These are phyloP conservation scores for Zopfochytrium polystomum DNA, from an alignment of 371 early-diverging fungal genomes.

Conservation along the genomic window DNA sequence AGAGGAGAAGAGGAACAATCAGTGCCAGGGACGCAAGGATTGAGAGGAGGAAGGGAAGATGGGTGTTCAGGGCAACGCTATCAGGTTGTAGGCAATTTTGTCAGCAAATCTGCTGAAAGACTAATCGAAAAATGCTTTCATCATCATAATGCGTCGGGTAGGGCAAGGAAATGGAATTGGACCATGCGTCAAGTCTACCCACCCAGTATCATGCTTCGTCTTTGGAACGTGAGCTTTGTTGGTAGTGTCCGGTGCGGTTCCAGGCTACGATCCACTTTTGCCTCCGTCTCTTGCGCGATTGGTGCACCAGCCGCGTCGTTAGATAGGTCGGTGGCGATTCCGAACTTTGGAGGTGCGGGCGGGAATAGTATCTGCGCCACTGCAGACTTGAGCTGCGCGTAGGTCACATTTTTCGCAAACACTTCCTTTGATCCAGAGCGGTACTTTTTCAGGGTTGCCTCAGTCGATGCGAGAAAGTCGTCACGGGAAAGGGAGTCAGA, in stretches of 20 bases:
- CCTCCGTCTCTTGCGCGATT: background rate
- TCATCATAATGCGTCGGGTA: background rate
- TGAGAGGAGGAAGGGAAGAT: too few relatives aligned
- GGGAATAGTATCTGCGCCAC: background rate
- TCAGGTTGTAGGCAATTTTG: slow-evolving; percentile 4
- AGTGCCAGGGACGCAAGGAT: too few relatives aligned
- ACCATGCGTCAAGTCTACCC: background rate
- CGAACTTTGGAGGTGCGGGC: too few relatives aligned
- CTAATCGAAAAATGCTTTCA: slow-evolving; percentile 8
- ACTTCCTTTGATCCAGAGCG: too few relatives aligned
- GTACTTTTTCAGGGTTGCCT: too few relatives aligned
- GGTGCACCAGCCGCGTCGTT: too few relatives aligned
- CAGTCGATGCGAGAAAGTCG: too few relatives aligned
- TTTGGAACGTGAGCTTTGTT: background rate
- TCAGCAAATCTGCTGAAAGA: slow-evolving; percentile 17
- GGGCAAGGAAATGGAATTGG: background rate
- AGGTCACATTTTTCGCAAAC: background rate
- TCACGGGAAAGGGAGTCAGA: too few relatives aligned
- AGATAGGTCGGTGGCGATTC: too few relatives aligned
- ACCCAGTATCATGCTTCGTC: background rate
- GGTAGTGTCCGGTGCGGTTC: background rate
- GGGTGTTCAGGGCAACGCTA: too few relatives aligned
- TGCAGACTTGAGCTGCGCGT: background rate
- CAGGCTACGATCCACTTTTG: background rate
- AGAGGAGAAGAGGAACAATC: too few relatives aligned